Conservation (phyloP, 108 stramenopile species). For the Phaeodactylum tricornutum region DNA sequence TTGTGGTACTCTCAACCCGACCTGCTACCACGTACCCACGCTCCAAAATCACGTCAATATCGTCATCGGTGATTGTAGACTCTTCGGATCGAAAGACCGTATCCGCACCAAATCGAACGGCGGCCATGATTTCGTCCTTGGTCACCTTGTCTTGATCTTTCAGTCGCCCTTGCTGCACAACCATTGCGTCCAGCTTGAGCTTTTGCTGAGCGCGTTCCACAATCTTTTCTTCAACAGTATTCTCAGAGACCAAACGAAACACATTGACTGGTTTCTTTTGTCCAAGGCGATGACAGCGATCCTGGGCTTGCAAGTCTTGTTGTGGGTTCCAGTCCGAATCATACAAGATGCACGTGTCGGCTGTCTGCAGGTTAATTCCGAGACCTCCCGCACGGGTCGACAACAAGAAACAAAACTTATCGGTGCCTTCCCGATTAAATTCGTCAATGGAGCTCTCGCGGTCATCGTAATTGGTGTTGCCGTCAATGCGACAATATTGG, state of each 20-base stretch:
- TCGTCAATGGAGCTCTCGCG: conserved; percentile 86
- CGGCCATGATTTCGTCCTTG: conserved; percentile 85
- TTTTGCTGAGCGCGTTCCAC: conserved; percentile 99
- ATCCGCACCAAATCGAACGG: conserved; percentile 96
- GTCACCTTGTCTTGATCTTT: conserved; percentile 86
- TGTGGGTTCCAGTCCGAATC: conserved; percentile 84
- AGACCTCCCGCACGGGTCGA: conserved; percentile 83
- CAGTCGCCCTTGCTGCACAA: conserved; percentile 94
- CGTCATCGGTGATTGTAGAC: conserved; percentile 88
- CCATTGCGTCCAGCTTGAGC: conserved; percentile 99
- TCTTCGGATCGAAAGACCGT: conserved; percentile 88
- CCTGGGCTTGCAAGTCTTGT: conserved; percentile 87
- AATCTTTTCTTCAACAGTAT: conserved; percentile 98
- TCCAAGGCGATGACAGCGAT: conserved; percentile 95
- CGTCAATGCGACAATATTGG: conserved; percentile 94
- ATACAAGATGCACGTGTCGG: conserved; percentile 89
- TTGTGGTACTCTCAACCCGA: too few relatives aligned
- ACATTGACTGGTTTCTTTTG: conserved; percentile 96
- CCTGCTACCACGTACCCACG: too few relatives aligned
- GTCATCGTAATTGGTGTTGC: conserved; percentile 90
- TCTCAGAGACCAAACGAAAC: conserved; percentile 94
- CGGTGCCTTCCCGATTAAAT: conserved; percentile 84
- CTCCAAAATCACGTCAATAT: conserved; percentile 92
- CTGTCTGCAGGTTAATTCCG: conserved; percentile 91
- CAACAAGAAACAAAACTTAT: conserved; percentile 84